Conservation (phyloP, 441 rosid species). For the Bruguiera hainesii region DNA sequence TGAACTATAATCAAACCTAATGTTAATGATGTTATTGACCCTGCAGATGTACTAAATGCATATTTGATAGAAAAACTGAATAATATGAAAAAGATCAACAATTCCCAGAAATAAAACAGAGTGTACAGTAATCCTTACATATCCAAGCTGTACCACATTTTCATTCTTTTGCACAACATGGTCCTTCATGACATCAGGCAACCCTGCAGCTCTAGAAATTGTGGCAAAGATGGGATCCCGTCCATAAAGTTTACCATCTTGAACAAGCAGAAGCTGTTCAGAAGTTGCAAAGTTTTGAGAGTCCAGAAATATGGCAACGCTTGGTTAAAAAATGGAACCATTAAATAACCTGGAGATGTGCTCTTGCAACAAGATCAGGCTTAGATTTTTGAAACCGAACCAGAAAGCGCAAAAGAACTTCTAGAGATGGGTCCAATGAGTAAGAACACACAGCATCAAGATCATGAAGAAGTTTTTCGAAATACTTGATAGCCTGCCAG, state of each 20-base stretch:
- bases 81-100: not conserved
- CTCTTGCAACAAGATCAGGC: constrained; percentile 91
- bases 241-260: constrained; percentile 96
- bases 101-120: not conserved
- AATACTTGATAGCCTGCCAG: constrained; percentile 81
- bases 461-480: constrained; percentile 83
- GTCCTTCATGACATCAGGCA: constrained; percentile 64
- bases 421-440: constrained; percentile 63
- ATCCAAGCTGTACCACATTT: constrained; percentile 64
- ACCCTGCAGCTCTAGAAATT: constrained; percentile 60
- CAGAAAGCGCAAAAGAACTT: constrained; percentile 67
- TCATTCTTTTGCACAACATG: constrained; percentile 75
- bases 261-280: constrained; percentile 83
- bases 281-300: constrained; percentile 16
- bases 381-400: constrained; percentile 80
- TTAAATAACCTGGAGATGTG: constrained; percentile 85
- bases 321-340: not conserved
- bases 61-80: not conserved
- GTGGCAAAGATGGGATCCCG: constrained; percentile 69
- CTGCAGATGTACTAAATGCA: not conserved
- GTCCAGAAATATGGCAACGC: constrained; percentile 7
- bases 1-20: not conserved
- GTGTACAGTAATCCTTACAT: constrained; percentile 38
- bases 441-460: constrained; percentile 73
- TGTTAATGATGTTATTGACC: not conserved